Evolutionary conservation across 2,329 filamentous ascomycete species (phyloP), one percentile per base, ranked within the genome.

Genomic region (Rutstroemia sp.): DNA sequence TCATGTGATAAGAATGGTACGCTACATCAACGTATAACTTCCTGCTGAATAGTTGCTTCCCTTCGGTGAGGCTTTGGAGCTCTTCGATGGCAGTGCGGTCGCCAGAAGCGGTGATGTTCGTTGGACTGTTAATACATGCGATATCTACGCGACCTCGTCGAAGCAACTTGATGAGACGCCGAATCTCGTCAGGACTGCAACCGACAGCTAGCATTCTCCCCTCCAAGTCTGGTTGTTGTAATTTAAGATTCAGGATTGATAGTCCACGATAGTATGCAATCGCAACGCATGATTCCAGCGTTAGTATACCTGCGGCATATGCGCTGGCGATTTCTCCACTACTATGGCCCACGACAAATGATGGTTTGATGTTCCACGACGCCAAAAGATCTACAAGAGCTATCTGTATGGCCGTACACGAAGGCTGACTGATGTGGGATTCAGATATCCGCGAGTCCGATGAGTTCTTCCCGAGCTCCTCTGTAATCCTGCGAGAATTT

Each of bases 171-270:
- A 67, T 59, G 72, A 72, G 12, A 73, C 71, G 42, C 75, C 73
- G 19, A 3, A 63, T 61, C 1, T 66, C 60, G 3, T 62, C 58
- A 9, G 54, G 47, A 5, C 58, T 54, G 2, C 63, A 47, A 5
- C 58, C 80, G 2, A 81, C 77, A 0, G 80, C 80, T 65, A 82
- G 72, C 81, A 83, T 83, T 7, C 73, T 68, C 0, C 80, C 80
- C 4, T 69, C 68, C 0, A 70, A 27, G 45, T 62, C 55, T 9
- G 62, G 51, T 45, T 54, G 58, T 37, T 59, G 42, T 4, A 42
- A 19, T 48, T 63, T 60, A 34, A 66, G 19, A 5, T 30, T 23
- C 7, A 70, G 60, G 75, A 73, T 64, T 42, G 65, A 48, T 60
- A 61, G 50, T 12, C 70, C 64, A 56, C 72, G 55, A 57, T 68